Base-by-base conservation (phyloP, 306 rosid genomes). In the Aeschynomene evenia region DNA sequence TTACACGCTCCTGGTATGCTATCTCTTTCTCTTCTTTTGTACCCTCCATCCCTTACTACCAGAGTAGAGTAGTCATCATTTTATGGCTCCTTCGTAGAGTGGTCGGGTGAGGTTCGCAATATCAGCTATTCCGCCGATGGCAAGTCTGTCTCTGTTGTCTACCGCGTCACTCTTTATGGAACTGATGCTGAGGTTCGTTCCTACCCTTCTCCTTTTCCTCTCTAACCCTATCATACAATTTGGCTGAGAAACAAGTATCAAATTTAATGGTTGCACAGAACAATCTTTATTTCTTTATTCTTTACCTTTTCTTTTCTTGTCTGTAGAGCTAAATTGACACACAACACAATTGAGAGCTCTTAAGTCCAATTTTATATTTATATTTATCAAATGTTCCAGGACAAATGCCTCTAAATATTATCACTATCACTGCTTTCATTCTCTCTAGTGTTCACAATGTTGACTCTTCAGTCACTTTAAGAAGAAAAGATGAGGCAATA, bases 141-240 rank as follows among this genome's bases (percentile, higher is more conserved):
- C 76, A 86, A 88, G 68, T 81, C 93, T 68, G 96, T 91, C 26
- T 85, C 91, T 26, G 93, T 91, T 33, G 91, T 85, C 53, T 91
- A 91, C 62, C 93, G 93, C 9, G 96, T 91, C 61, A 91, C 97
- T 1, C 88, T 91, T 64, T 91, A 86, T 48, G 97, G 93, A 55
- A 91, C 96, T 63, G 97, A 91, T 80, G 97, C 97, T 7, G 96
- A 88, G 97, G 96, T 64, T 40, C 54, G 43, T n/a, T n/a, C n/a
- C 46, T 19, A 5, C 16, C 62, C 34, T 61, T 18, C 28, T 5
- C 15, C 36, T 4, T 20, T 9, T 37, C 2, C 43, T 37, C 9
- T 7, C 37, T 9, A 5, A 6, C 37, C 37, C 37, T 33, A 8
- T 33, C 31, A n/a, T n/a, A n/a, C n/a, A n/a, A n/a, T 28, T 6